Conservation (phyloP, 2,329 filamentous ascomycete genomes). For the Botryotinia calthae region DNA sequence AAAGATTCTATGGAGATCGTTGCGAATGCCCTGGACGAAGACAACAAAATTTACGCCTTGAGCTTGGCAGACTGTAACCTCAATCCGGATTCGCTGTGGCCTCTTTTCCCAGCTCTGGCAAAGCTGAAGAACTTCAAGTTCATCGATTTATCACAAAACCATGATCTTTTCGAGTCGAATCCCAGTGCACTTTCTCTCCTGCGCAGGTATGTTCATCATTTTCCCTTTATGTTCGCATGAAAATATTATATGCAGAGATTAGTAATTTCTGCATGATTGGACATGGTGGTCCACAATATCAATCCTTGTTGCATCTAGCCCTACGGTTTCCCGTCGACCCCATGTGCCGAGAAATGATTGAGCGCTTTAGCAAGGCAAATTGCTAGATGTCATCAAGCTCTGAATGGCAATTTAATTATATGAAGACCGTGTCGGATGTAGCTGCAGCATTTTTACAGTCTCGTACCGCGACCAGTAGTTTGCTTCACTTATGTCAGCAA, state of each 20-base stretch:
- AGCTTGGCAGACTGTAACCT: conserved; percentile 85
- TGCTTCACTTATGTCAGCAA: conserved; percentile 14
- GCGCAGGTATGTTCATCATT: conserved; percentile 56
- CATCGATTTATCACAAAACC: conserved; percentile 90
- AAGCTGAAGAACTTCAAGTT: conserved; percentile 75
- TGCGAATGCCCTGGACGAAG: conserved; percentile 50
- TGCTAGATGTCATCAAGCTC: background rate
- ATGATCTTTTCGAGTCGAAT: conserved; percentile 68
- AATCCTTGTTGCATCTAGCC: conserved; percentile 11
- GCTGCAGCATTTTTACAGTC: background rate
- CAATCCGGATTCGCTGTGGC: conserved; percentile 66
- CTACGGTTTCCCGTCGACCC: background rate
- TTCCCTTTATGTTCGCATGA: conserved; percentile 23
- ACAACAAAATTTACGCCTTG: conserved; percentile 70
- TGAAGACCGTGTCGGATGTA: background rate
- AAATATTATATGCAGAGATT: background rate
- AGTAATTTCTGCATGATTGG: conserved; percentile 3
- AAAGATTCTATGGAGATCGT: conserved; percentile 54
- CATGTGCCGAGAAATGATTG: background rate
- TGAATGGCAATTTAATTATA: background rate
- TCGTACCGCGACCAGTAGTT: conserved; percentile 17
- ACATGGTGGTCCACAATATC: background rate
- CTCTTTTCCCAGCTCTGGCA: conserved; percentile 70
- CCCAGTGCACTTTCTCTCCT: conserved; percentile 73
- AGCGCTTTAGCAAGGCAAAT: background rate